phyloP scores from a whole-genome alignment of 768 basidiomycete species.

The Solioccasus polychromus region DNA sequence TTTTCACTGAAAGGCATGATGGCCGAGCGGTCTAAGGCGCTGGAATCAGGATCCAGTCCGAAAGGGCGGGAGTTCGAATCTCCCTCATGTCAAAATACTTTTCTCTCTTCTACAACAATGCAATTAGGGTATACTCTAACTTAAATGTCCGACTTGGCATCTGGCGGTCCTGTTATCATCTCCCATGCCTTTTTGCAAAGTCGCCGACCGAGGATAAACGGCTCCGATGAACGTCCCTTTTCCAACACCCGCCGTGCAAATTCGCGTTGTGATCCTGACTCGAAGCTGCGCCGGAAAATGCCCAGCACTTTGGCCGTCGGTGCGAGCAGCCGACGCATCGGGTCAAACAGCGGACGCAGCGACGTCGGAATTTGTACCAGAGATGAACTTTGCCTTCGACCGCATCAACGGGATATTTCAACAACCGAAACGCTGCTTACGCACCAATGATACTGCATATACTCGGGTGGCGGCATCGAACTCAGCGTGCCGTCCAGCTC shows the following conservation, averaged over 20 bases:
- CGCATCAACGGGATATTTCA: not conserved
- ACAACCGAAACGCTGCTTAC: conserved; percentile 31
- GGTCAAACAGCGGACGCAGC: conserved; percentile 49
- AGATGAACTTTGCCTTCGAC: conserved; percentile 46
- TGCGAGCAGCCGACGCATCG: conserved; percentile 51
- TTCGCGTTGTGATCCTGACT: conserved; percentile 55
- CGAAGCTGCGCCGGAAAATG: conserved; percentile 51
- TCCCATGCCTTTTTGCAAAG: conserved; percentile 40
- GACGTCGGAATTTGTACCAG: conserved; percentile 59
- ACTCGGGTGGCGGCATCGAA: conserved; percentile 22
- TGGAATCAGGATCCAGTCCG: conserved; percentile 47
- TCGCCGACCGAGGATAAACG: conserved; percentile 43
- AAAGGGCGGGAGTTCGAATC: conserved; percentile 36
- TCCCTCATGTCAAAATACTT: conserved; percentile 29
- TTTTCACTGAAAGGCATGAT: conserved; percentile 41
- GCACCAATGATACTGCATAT: conserved; percentile 34
- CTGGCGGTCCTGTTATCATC: conserved; percentile 31
- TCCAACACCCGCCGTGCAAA: conserved; percentile 60
- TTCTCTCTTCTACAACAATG: too few relatives aligned
- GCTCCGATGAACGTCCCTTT: conserved; percentile 62
- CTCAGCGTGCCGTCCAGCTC: conserved; percentile 30
- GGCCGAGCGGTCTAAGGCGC: conserved; percentile 63
- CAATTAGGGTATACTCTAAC: conserved; percentile 25
- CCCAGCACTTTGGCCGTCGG: conserved; percentile 53
- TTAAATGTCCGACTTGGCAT: conserved; percentile 25